Evolutionary conservation across 2,329 filamentous ascomycete species (phyloP), one percentile per base, ranked within the genome.

Genomic region (Paraconiothyrium sp.): DNA sequence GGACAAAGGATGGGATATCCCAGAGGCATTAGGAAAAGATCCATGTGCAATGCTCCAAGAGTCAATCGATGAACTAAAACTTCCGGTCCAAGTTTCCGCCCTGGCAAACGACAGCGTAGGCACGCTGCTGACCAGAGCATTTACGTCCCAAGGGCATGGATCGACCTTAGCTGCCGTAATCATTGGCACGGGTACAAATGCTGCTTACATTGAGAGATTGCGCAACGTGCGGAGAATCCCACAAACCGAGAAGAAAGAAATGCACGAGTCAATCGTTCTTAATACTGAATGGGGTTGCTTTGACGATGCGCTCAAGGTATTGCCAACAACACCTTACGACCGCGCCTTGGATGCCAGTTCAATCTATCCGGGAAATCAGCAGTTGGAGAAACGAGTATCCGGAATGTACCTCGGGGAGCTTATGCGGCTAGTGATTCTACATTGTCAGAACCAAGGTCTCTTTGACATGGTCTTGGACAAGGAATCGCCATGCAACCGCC

Each of bases 251-350:
- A 16, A 1, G 72, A 82, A 43, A 63, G 65, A 11, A 78, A 79
- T 47, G 88, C 93, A 97, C 79, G 84, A 84, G 52, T 89, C 88
- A 7, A 95, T 93, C 0, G 93, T 99, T 60, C 87, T 99, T 81
- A 99, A 99, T 82, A 94, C 92, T 0, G 95, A 99, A 82, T 99
- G 95, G 95, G 95, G 95, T 64, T 97, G 92, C 60, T 99, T 99
- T 73, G 95, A 99, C 81, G 98, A 98, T 81, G 88, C 91, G 70
- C 88, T 98, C 67, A 92, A 90, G 69, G 91, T 97, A 22, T 85
- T 99, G 43, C 95, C 94, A 50, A 90, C 89, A 72, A 98, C 94
- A 0, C 82, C 88, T 0, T 98, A 93, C 81, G 95, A 99, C 76
- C 82, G 84, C 54, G 85, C 88, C 59, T 84, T 99, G 24, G 94